Evolutionary conservation across 2,329 filamentous ascomycete genomes (phyloP), one percentile per base, ranked within the genome.

Genomic region (Mariannaea sp.): DNA sequence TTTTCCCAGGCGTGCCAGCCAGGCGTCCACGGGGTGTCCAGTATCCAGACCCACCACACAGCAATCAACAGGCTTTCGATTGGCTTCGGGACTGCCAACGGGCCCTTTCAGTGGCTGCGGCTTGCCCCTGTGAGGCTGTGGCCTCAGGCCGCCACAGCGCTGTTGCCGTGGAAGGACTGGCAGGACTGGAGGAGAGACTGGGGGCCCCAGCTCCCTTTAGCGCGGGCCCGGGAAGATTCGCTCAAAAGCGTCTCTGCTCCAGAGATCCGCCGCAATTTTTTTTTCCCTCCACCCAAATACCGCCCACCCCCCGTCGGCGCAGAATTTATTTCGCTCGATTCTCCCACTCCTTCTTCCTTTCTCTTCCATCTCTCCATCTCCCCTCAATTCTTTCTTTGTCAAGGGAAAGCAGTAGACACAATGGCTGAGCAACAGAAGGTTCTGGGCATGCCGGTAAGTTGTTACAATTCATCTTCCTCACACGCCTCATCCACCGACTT

Each of bases 401-500:
- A 72, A 75, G 71, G 71, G 72, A 72, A 73, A 70, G 64, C 60
- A 73, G 67, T 69, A 70, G 72, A 70, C 75, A 82, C 72, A 69
- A 85, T 84, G 81, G 76, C 80, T 67, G 75, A 77, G 68, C 75
- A 82, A 53, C 50, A 78, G 65, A 81, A 77, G 73, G 78, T 87
- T 69, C 69, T 86, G 80, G 84, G 84, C 81, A 86, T 87, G 81
- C 82, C 82, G 74, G 84, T 87, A 80, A 80, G 82, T 80, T 27
- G 19, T 42, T 27, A 8, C 53, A 47, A 40, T 39, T 42, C 38
- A 48, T 19, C 14, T 8, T 5, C 22, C 22, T 24, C 22, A 5
- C n/a, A 26, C 22, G 22, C 22, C 22, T 24, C 22, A 5, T 13
- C 32, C 19, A 41, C 48, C 24, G 26, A 20, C 36, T 52, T 17